phyloP scores from a whole-genome alignment of 2,329 filamentous ascomycete genomes.

The Talaromyces piceae region DNA sequence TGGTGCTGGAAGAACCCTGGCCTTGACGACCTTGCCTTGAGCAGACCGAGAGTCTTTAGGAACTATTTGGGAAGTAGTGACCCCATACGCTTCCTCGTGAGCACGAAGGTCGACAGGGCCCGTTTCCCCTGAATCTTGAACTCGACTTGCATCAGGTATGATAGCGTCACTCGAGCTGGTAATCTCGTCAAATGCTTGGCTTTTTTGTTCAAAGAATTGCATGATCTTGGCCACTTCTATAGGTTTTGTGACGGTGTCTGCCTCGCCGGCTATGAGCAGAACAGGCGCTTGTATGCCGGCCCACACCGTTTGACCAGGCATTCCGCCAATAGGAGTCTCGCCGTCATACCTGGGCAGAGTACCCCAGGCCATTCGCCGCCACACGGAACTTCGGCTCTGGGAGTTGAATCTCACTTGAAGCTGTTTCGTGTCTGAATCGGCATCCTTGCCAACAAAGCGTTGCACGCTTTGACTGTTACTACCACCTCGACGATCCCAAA shows the following conservation, averaged over 20 bases:
- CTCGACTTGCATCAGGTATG: slow-evolving; percentile 25
- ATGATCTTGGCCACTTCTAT: slow-evolving; percentile 63
- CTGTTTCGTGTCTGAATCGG: slow-evolving; percentile 34
- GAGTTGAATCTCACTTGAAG: slow-evolving; percentile 53
- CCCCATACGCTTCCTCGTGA: slow-evolving; percentile 22
- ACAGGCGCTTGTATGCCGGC: slow-evolving; percentile 63
- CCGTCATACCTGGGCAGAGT: slow-evolving; percentile 54
- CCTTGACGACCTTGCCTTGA: slow-evolving; percentile 49
- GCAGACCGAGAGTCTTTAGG: slow-evolving; percentile 11
- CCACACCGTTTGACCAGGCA: slow-evolving; percentile 68
- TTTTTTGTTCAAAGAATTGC: slow-evolving; percentile 27
- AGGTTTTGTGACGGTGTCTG: slow-evolving; percentile 68
- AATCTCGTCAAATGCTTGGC: slow-evolving; percentile 20
- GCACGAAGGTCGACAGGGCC: slow-evolving; percentile 14
- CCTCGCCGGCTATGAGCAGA: slow-evolving; percentile 69
- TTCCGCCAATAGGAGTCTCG: slow-evolving; percentile 51
- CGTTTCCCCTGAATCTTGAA: slow-evolving; percentile 18
- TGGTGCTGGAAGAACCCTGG: slow-evolving; percentile 63
- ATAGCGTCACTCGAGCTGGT: slow-evolving; percentile 17
- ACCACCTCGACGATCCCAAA: slow-evolving; percentile 73
- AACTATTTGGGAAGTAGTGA: slow-evolving; percentile 12
- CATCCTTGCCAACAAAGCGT: slow-evolving; percentile 54
- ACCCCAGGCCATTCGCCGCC: slow-evolving; percentile 72
- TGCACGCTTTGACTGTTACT: slow-evolving; percentile 67
- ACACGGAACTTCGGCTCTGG: slow-evolving; percentile 75